Evolutionary conservation across 805 yeast genomes (phyloP).

Genomic region (Wickerhamomyces xylosicus): DNA sequence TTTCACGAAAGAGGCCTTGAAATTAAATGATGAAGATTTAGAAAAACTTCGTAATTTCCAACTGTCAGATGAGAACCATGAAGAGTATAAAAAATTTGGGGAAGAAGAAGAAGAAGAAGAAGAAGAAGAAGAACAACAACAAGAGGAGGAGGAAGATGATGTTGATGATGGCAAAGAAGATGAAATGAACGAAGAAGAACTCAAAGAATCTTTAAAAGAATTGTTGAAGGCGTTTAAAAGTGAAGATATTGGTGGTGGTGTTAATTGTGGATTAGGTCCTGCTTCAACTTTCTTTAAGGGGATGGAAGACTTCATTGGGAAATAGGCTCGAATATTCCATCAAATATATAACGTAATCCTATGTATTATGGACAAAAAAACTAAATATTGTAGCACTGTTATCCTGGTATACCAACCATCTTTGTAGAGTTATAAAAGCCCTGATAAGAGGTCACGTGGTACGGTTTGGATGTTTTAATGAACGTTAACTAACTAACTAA

Average conservation of each 20-base stretch:
- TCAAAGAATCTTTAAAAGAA: slow-evolving; percentile 12
- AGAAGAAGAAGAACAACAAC: slow-evolving; percentile 11
- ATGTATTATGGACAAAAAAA: no score
- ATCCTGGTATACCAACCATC: no score
- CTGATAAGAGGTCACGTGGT: no score
- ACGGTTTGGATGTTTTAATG: no score
- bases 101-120: slow-evolving; percentile 8
- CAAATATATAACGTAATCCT: no score
- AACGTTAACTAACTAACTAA: no score
- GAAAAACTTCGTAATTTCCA: slow-evolving; percentile 22
- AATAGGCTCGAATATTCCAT: no score
- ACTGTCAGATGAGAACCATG: neutral
- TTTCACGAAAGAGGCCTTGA: slow-evolving; percentile 43
- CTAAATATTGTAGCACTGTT: no score
- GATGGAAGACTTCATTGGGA: no score
- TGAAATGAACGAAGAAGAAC: neutral
- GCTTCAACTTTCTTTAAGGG: slow-evolving; percentile 26
- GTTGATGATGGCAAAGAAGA: slow-evolving; percentile 9
- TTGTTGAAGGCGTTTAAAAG: slow-evolving; percentile 19
- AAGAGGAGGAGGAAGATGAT: slow-evolving; percentile 6
- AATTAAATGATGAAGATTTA: slow-evolving; percentile 35
- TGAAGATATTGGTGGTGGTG: slow-evolving; percentile 19
- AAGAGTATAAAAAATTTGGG: no score
- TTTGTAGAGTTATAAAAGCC: no score
- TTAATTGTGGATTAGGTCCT: slow-evolving; percentile 28